Base-by-base conservation (phyloP, 1,139 yeast genomes). In the Scheffersomyces lignicola region DNA sequence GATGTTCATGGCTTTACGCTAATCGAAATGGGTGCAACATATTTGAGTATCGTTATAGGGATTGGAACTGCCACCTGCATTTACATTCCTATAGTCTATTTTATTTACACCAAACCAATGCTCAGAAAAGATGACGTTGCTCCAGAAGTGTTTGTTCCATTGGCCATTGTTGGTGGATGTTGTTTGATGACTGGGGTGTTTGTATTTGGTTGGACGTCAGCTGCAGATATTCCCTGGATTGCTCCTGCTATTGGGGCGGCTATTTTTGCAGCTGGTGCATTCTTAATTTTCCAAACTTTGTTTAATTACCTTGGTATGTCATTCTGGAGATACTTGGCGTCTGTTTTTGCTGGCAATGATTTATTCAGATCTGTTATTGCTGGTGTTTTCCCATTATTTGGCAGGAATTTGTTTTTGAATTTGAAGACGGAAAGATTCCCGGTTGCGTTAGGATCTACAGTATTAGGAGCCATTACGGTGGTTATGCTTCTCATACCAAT, bases 331-430 rank as follows among this genome's bases (percentile, higher is more conserved):
- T 69, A 65, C 46, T 54, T 74, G 49, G 84, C 83, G 0, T 76
- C 83, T 4, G 81, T 76, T 3, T 77, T 74, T 52, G 82, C 83
- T 1, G 72, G 78, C 17, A 77, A 77, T 47, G 76, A 69, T 9
- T 59, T 77, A 36, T 65, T 68, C 45, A 64, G 84, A 45, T 68
- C 80, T 1, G 59, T 62, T 2, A 63, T 76, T 51, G 86, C 81
- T 0, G 79, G 79, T 23, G 75, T 74, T 4, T 80, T 80, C 65
- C 86, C 87, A 29, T 58, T 80, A 32, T 79, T 80, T 49, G 84
- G 80, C 3, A 53, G 59, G 31, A 66, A 70, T 2, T 62, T 80
- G 67, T 80, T 68, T 46, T 43, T 54, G 28, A 73, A 73, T 45
- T 52, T 76, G 35, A 66, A 63, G 2, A 65, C 69, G 7, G 45